Evolutionary conservation across 225 moss, liverwort and hornwort species (phyloP).

Genomic region (Pseudoscleropodium purum): DNA sequence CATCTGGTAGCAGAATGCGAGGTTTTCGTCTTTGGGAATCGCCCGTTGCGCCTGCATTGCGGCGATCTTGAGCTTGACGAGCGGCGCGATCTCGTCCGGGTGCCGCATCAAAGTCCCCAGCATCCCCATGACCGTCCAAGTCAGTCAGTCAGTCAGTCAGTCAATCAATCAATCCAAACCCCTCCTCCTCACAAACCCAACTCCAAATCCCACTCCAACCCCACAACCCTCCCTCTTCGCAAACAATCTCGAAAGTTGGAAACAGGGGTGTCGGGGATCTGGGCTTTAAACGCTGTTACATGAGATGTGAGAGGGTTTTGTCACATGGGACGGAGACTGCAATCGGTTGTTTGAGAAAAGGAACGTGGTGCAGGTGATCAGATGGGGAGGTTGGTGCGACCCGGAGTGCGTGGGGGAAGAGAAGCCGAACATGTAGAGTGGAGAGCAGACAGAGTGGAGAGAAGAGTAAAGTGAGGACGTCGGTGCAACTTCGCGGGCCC

Average conservation of each 20-base stretch:
- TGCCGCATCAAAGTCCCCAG: conserved; percentile 60
- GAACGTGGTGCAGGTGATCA: neutral
- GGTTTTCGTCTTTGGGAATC: conserved; percentile 64
- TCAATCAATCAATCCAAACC: neutral
- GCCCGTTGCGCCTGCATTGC: conserved; percentile 61
- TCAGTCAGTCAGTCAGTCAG: neutral
- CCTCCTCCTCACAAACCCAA: neutral
- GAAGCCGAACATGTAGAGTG: neutral
- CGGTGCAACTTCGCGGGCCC: no score
- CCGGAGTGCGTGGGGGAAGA: neutral
- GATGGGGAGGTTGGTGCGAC: neutral
- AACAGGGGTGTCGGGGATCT: neutral
- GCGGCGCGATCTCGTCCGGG: conserved; percentile 79
- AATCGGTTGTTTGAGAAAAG: neutral
- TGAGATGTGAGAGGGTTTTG: neutral
- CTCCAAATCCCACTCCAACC: neutral
- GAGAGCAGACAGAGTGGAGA: neutral
- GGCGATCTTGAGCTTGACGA: conserved; percentile 67
- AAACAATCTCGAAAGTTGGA: neutral
- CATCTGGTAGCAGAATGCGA: conserved; percentile 78
- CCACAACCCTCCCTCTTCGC: neutral
- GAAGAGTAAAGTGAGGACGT: no score
- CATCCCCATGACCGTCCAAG: conserved; percentile 38
- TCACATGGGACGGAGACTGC: neutral
- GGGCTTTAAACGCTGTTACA: neutral